Evolutionary conservation across 352 stramenopile species (phyloP), one percentile per base, ranked within the genome.

Genomic region (Phytopythium chamaehyphon): DNA sequence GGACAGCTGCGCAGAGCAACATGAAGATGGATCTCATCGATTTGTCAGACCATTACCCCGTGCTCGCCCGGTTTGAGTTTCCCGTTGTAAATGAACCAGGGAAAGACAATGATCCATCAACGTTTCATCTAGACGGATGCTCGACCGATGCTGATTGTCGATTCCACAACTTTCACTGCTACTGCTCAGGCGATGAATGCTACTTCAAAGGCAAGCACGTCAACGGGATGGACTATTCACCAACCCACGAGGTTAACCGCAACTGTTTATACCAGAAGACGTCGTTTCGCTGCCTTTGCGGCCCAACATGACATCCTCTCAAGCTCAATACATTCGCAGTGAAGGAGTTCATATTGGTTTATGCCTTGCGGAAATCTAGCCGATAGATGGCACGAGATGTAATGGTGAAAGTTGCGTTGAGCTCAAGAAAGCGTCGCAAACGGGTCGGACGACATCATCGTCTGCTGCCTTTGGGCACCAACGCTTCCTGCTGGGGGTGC

Each of bases 41-140:
- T 38, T 44, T 90, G 10, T 91, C 80, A 7, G 83, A 93, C 44
- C 83, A 93, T 54, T 93, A 87, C 45, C 83, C 83, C 0, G 83
- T 93, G 37, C 63, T 82, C 5, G 75, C 69, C 11, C 73, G 75
- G 47, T 89, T 91, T 35, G 66, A 78, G 39, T 93, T 91, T 39
- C 61, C 66, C 1, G 64, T 89, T 15, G 74, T 73, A 24, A 59
- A 26, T 16, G 68, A 64, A 1, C 59, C 71, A 31, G 62, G 62
- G 9, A 65, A 66, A 7, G 73, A 86, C 55, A 63, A 76, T 33
- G 71, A 90, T 45, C 71, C 73, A 1, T 57, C 66, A 24, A 77
- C 62, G 23, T 80, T 82, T 31, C 76, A 93, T 59, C 62, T 93
- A 36, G 76, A 92, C 33, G 79, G 82, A 47, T 92, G 82, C 64